Percentiles rank a stretch among this genome's conserved stretches.
Conservation (phyloP, 2,329 filamentous ascomycete species). For the Colletotrichum higginsianum region DNA sequence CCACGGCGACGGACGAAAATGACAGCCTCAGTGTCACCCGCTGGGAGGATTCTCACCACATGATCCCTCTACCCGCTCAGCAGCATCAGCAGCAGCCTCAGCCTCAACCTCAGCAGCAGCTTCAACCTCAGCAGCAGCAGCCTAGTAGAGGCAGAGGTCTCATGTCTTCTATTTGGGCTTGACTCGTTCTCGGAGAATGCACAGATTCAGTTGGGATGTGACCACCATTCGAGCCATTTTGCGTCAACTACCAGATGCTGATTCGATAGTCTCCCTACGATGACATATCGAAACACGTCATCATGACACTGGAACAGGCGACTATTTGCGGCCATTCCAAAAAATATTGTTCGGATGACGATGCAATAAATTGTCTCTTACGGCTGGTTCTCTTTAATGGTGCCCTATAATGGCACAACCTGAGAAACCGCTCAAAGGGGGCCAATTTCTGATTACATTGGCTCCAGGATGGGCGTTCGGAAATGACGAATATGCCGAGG, state of each 20-base stretch:
- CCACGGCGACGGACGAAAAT: conserved; percentile 1
- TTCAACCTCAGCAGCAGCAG: neutral
- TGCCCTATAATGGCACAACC: neutral
- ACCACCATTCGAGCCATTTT: neutral
- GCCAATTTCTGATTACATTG: neutral
- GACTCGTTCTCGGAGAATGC: no score
- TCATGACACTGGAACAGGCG: neutral
- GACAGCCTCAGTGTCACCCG: conserved; percentile 10
- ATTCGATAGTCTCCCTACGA: neutral
- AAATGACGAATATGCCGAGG: neutral
- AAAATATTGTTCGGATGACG: neutral
- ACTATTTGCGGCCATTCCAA: neutral
- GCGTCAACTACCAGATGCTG: neutral
- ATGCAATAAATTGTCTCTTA: neutral
- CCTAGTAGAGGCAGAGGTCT: conserved; percentile 3
- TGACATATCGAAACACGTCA: neutral
- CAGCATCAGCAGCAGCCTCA: neutral
- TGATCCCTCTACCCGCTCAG: neutral
- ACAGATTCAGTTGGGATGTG: neutral
- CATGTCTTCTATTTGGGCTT: conserved; percentile 26
- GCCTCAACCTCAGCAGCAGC: neutral
- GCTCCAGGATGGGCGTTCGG: neutral
- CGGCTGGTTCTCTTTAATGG: neutral
- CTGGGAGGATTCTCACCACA: neutral
- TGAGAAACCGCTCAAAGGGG: neutral